These are phyloP conservation scores for Aaosphaeria pasadenensis DNA, from an alignment of 2,329 filamentous ascomycete species.

Conservation along the genomic window DNA sequence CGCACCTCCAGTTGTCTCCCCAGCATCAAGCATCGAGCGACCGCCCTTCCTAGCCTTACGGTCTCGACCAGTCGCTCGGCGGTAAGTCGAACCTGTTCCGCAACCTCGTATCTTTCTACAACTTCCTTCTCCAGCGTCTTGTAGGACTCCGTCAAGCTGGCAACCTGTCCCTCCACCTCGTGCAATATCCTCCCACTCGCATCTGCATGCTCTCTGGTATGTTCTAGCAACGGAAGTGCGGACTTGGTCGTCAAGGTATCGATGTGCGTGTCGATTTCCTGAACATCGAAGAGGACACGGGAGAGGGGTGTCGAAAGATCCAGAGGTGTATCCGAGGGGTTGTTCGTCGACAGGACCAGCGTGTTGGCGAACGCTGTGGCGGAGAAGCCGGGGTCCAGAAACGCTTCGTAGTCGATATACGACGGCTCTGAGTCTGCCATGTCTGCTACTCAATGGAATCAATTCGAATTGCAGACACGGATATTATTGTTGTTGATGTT, in stretches of 20 bases:
- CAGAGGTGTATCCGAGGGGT: conserved; percentile 81
- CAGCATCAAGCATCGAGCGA: conserved; percentile 75
- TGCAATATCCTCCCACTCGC: conserved; percentile 70
- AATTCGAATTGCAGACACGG: no score
- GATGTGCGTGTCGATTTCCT: conserved; percentile 95
- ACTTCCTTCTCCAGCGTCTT: conserved; percentile 83
- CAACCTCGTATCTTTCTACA: conserved; percentile 77
- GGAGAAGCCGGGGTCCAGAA: conserved; percentile 79
- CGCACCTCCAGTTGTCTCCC: conserved; percentile 87
- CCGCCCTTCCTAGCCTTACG: conserved; percentile 70
- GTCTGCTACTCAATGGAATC: background rate
- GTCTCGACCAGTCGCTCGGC: conserved; percentile 79
- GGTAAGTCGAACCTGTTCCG: conserved; percentile 75
- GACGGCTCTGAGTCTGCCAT: conserved; percentile 58
- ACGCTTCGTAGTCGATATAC: conserved; percentile 95
- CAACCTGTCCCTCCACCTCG: conserved; percentile 77
- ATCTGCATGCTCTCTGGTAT: conserved; percentile 72
- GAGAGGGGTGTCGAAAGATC: conserved; percentile 94
- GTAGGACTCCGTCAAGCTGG: conserved; percentile 79
- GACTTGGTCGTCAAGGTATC: conserved; percentile 82
- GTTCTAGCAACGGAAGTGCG: conserved; percentile 72
- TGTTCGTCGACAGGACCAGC: conserved; percentile 87
- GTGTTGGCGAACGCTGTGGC: conserved; percentile 81
- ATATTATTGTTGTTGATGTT: no score
- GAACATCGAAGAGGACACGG: conserved; percentile 90